Evolutionary conservation across 208 protist genomes (phyloP), one percentile per base, ranked within the genome.

Genomic region (Kentomonas sorsogonicus): DNA sequence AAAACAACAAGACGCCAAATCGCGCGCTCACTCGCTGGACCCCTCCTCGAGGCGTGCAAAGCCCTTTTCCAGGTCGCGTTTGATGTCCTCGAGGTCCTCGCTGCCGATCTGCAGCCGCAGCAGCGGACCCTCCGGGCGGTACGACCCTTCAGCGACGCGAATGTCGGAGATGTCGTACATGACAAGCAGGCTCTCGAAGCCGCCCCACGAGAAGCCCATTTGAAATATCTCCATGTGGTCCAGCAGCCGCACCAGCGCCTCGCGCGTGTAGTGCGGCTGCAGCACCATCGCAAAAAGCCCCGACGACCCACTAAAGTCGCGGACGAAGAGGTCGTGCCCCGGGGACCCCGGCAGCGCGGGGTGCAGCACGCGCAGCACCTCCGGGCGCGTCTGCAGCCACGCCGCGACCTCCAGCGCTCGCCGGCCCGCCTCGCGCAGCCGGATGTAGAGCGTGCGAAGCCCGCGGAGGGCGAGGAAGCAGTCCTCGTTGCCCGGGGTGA

Each of bases 271-370:
- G 31, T 45, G n/a, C 7, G 59, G 46, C n/a, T 62, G 36, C 20
- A 66, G 38, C 30, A 66, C 46, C 30, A 66, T 48, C 13, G 59
- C 30, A 15, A 66, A 66, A 6, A 62, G 7, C 15, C 66, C 33
- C 15, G 59, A 57, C 7, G 53, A 66, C 9, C 59, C 46, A 0
- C 41, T 72, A 38, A 72, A 72, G 46, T 72, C 53, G 3, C 66
- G 33, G 53, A 62, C 66, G 59, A 36, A 61, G 22, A 61, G 20
- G 13, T 60, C 45, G 31, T 72, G 57, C 3, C 59, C 66, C 15
- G 53, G 46, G 18, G 23, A 61, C 11, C 10, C 23, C 4, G 57
- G 45, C 33, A 62, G 47, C 10, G 59, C 63, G 16, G 63, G 63
- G 31, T 66, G 53, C 6, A 65, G 10, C 2, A 53, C 45, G 30